A percentile compares a stretch with the other conserved stretches of the same genome.
Evolutionary conservation across 2,329 filamentous ascomycete species (phyloP).

Genomic region (Claviceps sorghi): DNA sequence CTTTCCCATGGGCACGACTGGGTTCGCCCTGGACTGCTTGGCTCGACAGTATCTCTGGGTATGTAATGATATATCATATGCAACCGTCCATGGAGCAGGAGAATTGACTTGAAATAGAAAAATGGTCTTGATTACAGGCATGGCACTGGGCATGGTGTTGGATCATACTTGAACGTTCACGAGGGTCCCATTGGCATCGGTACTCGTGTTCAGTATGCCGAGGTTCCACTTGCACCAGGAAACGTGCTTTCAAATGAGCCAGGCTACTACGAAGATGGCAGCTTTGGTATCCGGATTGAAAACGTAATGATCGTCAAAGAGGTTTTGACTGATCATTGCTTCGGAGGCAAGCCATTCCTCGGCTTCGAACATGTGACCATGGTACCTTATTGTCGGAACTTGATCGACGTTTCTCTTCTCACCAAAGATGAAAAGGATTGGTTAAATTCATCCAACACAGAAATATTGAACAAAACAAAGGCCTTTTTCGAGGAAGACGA

Average conservation of each 20-base stretch:
- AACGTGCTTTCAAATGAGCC: conserved; percentile 96
- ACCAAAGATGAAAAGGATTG: conserved; percentile 64
- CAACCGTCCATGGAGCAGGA: background rate
- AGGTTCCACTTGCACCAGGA: conserved; percentile 76
- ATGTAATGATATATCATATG: conserved; percentile 13
- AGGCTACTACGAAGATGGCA: conserved; percentile 91
- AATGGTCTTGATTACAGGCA: conserved; percentile 88
- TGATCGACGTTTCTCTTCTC: conserved; percentile 64
- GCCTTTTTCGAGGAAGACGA: conserved; percentile 60
- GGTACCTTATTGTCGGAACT: conserved; percentile 82
- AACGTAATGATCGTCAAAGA: conserved; percentile 88
- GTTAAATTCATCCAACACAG: conserved; percentile 73
- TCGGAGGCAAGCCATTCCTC: conserved; percentile 86
- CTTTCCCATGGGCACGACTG: conserved; percentile 90
- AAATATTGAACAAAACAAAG: conserved; percentile 71
- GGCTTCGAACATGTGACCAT: conserved; percentile 96
- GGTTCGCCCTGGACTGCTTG: conserved; percentile 76
- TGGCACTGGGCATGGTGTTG: conserved; percentile 90
- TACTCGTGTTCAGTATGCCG: conserved; percentile 77
- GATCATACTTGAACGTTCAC: conserved; percentile 91
- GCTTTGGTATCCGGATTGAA: conserved; percentile 90
- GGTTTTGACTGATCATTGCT: conserved; percentile 71
- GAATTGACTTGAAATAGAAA: conserved; percentile 12
- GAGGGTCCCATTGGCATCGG: conserved; percentile 95
- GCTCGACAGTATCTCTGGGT: conserved; percentile 90